Evolutionary conservation across 129 eudicot species (phyloP).

Genomic region (Glebionis coronaria): DNA sequence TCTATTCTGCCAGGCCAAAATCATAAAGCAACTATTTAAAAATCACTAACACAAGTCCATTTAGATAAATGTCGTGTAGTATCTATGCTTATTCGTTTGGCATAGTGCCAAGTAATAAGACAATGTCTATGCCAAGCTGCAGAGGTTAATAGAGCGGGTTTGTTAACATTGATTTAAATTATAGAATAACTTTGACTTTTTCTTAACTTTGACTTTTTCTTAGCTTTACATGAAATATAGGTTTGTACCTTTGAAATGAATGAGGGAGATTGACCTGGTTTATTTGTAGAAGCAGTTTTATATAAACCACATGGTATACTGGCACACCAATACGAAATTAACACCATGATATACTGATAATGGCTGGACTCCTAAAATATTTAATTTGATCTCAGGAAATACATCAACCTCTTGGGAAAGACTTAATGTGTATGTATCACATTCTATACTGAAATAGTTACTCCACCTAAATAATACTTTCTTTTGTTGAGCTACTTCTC

Average conservation of each 20-base stretch:
- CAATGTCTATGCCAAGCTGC: too few relatives aligned
- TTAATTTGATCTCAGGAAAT: slow-evolving; percentile 63
- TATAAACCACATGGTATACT: too few relatives aligned
- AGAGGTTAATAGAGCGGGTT: too few relatives aligned
- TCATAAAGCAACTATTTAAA: not conserved
- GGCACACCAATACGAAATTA: too few relatives aligned
- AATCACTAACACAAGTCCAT: not conserved
- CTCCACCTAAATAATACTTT: not conserved
- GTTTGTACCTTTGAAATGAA: too few relatives aligned
- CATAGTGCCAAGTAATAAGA: not conserved
- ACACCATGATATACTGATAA: too few relatives aligned
- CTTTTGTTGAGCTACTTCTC: not conserved
- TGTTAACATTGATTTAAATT: not conserved
- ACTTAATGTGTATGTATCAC: slow-evolving; percentile 77
- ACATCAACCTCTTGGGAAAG: slow-evolving; percentile 84
- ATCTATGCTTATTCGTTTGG: not conserved
- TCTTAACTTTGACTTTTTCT: too few relatives aligned
- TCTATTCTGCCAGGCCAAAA: too few relatives aligned
- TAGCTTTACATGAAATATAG: too few relatives aligned
- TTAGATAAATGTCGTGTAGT: not conserved
- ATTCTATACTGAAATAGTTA: not conserved
- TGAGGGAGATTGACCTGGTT: too few relatives aligned
- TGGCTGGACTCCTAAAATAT: too few relatives aligned
- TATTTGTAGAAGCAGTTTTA: too few relatives aligned
- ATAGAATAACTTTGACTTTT: not conserved